Base-by-base conservation (phyloP, 75 land plant species). In the Sequoiadendron giganteum region DNA sequence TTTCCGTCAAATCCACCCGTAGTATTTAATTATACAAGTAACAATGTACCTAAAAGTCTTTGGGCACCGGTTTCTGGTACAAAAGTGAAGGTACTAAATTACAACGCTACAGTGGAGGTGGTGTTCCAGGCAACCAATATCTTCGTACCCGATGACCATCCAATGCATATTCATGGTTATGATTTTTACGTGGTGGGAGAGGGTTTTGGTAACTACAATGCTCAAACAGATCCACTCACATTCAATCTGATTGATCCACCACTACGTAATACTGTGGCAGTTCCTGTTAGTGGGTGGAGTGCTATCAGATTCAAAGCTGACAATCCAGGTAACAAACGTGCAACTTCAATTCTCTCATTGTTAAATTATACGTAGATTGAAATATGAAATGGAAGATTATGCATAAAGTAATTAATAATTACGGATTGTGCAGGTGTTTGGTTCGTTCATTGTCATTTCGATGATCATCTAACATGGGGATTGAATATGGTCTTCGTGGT, bases 401-500 rank as follows among this genome's bases (percentile, higher is more conserved):
- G 16, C 5, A 10, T n/a, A n/a, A 70, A 6, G 21, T 28, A 13
- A 73, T 5, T 6, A 78, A 30, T 78, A 9, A 36, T 14, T 78
- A 78, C 43, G 15, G 0, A 38, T 16, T 78, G 42, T 78, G 39
- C 43, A 84, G 91, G 92, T 19, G 88, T 90, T 34, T 90, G 92
- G 92, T 83, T 89, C 19, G 16, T 91, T 86, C 91, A 77, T 38
- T 93, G 91, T 34, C 93, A 91, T 70, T 48, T 93, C 43, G 94
- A 93, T 54, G 43, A 86, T 28, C 94, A 93, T 79, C 55, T 43
- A 15, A 65, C 87, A 1, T 93, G 93, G 93, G 94, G 91, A 34
- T 87, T 93, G 93, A 54, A 86, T 14, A 88, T 68, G 84, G 92
- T 55, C n/a, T 90, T 93, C 85, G 88, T 93, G 54, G 90, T 92